Percentiles rank a stretch among this genome's conserved stretches.
Conservation (phyloP, 75 land plant genomes). For the Selaginella moellendorffii region DNA sequence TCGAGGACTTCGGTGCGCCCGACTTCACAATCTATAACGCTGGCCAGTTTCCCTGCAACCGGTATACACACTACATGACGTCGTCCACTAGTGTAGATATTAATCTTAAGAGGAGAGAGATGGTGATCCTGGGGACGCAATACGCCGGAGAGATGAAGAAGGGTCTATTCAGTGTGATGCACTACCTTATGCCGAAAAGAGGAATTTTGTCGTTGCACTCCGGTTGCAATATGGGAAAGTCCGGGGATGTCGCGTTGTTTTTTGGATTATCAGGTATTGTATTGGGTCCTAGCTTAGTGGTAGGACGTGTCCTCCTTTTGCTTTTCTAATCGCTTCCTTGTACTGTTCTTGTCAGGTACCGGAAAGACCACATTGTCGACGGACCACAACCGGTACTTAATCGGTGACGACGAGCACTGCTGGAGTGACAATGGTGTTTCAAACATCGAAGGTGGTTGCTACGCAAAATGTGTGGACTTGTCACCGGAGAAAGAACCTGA, state of each 20-base stretch:
- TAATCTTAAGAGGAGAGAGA: not conserved
- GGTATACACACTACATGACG: slow-evolving; percentile 10
- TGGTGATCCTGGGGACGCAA: slow-evolving; percentile 45
- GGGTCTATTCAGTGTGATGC: slow-evolving; percentile 96
- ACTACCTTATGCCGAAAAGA: slow-evolving; percentile 94
- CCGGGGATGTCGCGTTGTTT: slow-evolving; percentile 96
- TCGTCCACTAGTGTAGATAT: slow-evolving; percentile 6
- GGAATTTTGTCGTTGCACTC: slow-evolving; percentile 88
- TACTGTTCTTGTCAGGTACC: slow-evolving; percentile 62
- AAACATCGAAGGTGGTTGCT: slow-evolving; percentile 98
- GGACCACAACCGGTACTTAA: slow-evolving; percentile 68
- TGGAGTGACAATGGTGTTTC: slow-evolving; percentile 93
- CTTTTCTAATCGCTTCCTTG: not conserved
- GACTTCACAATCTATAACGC: slow-evolving; percentile 9
- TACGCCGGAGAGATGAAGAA: slow-evolving; percentile 99
- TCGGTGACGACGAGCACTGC: slow-evolving; percentile 98
- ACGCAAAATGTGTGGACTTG: slow-evolving; percentile 92
- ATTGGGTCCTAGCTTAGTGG: too few species aligned
- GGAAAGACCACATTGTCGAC: slow-evolving; percentile 97
- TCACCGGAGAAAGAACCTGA: slow-evolving; percentile 85
- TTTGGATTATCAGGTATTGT: slow-evolving; percentile 81
- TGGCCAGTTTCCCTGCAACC: slow-evolving; percentile 8
- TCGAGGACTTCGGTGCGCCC: slow-evolving; percentile 1
- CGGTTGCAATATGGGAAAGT: slow-evolving; percentile 97
- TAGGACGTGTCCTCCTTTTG: too few species aligned